Conservation (phyloP, 495 filamentous ascomycete genomes). For the Penicillium robsamsonii region DNA sequence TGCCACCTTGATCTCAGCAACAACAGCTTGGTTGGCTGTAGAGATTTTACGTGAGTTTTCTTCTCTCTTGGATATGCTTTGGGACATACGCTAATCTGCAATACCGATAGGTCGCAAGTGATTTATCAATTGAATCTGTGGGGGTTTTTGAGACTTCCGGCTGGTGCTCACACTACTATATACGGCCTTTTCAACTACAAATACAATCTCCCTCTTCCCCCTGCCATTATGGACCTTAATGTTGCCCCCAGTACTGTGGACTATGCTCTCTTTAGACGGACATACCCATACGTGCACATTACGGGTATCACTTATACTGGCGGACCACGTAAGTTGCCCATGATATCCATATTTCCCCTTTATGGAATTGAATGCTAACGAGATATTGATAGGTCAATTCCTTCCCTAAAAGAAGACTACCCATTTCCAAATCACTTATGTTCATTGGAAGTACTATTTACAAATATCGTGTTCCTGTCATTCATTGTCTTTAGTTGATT, state of each 20-base stretch:
- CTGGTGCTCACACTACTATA: background rate
- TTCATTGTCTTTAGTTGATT: no score
- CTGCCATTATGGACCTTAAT: no score
- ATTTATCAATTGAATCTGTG: background rate
- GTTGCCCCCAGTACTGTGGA: background rate
- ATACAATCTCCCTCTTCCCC: no score
- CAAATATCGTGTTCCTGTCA: background rate
- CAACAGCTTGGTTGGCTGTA: background rate
- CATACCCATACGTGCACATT: background rate
- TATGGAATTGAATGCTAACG: background rate
- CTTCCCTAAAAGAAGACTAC: no score
- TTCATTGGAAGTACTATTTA: background rate
- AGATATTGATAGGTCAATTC: background rate
- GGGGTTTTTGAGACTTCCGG: background rate
- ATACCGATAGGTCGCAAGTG: background rate
- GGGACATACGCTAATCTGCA: background rate
- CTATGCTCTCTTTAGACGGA: background rate
- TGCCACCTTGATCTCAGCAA: background rate
- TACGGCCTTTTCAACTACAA: background rate
- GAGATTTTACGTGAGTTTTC: constrained; percentile 1
- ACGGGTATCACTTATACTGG: background rate
- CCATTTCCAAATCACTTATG: background rate
- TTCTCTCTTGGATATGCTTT: background rate
- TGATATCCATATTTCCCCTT: background rate
- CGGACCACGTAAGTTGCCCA: background rate